Conservation (phyloP, 1,284 basidiomycete genomes). For the Trichosporon asahii region DNA sequence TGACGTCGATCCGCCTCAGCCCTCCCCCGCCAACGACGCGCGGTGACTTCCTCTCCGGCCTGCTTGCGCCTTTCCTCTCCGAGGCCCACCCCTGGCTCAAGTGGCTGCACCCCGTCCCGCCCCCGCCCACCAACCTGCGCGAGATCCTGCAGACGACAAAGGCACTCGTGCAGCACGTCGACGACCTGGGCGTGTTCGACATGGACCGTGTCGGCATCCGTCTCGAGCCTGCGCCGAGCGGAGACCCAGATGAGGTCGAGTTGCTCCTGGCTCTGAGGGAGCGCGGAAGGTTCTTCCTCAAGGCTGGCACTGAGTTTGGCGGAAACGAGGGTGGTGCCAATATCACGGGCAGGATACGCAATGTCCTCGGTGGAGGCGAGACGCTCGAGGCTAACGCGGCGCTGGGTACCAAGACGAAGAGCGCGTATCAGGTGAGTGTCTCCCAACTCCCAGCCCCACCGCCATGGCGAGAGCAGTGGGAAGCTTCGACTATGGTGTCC, state of each 20-base stretch:
- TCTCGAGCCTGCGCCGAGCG: constrained; percentile 65
- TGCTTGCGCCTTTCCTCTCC: constrained; percentile 66
- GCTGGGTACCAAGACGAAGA: constrained; percentile 81
- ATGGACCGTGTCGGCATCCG: constrained; percentile 60
- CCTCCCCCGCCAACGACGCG: constrained; percentile 69
- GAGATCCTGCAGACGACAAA: constrained; percentile 67
- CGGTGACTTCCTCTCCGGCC: constrained; percentile 69
- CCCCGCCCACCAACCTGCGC: constrained; percentile 56
- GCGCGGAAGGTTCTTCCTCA: constrained; percentile 72
- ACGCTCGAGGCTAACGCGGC: constrained; percentile 77
- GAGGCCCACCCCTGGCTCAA: constrained; percentile 33
- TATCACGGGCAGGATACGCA: constrained; percentile 73
- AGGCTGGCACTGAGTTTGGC: constrained; percentile 87
- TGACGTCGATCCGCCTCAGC: constrained; percentile 73
- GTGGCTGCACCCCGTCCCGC: constrained; percentile 44
- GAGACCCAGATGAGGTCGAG: constrained; percentile 72
- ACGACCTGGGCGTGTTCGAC: constrained; percentile 70
- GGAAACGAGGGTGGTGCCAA: constrained; percentile 88
- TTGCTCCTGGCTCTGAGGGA: constrained; percentile 75
- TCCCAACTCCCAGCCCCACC: too few species aligned
- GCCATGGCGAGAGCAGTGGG: too few species aligned
- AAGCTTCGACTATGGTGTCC: background rate
- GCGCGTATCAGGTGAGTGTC: constrained; percentile 60
- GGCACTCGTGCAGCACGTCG: constrained; percentile 62
- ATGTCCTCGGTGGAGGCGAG: constrained; percentile 90